These are phyloP conservation scores for Trametes versicolor DNA, from an alignment of 1,284 basidiomycete species.

Conservation along the genomic window DNA sequence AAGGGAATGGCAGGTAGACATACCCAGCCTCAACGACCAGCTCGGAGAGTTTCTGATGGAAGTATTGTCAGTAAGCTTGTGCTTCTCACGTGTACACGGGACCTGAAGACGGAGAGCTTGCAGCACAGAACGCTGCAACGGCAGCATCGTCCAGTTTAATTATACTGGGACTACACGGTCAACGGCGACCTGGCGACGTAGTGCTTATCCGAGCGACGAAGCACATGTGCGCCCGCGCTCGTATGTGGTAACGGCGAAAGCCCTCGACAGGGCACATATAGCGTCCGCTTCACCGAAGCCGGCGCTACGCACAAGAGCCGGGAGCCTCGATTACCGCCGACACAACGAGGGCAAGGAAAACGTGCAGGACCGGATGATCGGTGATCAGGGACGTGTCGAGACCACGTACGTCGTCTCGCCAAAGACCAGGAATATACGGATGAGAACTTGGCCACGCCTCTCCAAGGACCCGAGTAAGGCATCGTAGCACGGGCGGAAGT, in stretches of 20 bases:
- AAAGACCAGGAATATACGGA: neutral
- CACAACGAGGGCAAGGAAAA: neutral
- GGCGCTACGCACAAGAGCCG: neutral
- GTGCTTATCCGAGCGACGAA: neutral
- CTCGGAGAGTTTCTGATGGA: slow-evolving; percentile 77
- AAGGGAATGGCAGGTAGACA: slow-evolving; percentile 9
- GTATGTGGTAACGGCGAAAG: neutral
- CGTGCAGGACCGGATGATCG: neutral
- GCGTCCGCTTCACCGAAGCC: slow-evolving; percentile 6
- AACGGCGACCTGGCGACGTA: neutral
- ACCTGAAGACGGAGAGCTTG: neutral
- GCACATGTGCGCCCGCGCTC: neutral
- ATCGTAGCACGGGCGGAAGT: neutral
- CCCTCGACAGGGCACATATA: neutral
- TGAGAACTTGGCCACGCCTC: neutral
- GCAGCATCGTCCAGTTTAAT: too few relatives aligned
- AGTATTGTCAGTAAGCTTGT: slow-evolving; percentile 10
- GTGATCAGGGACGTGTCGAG: slow-evolving; percentile 1
- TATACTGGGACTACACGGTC: too few relatives aligned
- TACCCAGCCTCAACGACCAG: slow-evolving; percentile 58
- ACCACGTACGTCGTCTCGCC: neutral
- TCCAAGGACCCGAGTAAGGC: neutral
- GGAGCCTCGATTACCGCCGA: neutral
- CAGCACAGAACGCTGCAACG: neutral
- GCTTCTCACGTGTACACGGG: neutral